These are phyloP conservation scores for Picochlorum sp. DNA, from an alignment of 139 green algal genomes.

Conservation along the genomic window DNA sequence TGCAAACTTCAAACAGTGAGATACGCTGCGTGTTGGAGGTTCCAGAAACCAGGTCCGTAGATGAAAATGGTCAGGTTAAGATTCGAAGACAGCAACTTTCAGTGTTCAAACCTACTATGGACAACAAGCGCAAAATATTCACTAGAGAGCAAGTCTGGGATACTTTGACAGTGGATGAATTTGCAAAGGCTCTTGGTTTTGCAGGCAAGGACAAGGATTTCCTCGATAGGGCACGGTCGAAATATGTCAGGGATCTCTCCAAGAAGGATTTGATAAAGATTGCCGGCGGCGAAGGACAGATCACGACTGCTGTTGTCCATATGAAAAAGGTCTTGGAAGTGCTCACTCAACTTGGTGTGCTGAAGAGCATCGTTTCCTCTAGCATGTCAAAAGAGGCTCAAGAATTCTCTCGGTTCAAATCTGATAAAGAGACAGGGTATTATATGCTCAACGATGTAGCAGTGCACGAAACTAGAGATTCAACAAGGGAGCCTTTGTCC, in stretches of 20 bases:
- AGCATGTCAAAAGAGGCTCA: not conserved
- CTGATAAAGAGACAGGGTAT: too few relatives aligned
- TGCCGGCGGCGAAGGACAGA: too few relatives aligned
- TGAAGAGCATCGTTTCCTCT: not conserved
- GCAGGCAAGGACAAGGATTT: not conserved
- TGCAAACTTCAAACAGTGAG: too few relatives aligned
- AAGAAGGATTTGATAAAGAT: not conserved
- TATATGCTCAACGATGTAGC: too few relatives aligned
- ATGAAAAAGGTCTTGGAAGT: slow-evolving; percentile 18
- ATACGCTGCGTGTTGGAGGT: too few relatives aligned
- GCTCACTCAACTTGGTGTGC: slow-evolving; percentile 10
- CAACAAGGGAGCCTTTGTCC: too few relatives aligned
- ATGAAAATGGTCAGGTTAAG: not conserved
- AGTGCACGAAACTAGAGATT: too few relatives aligned
- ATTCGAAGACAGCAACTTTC: not conserved
- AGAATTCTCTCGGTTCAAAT: not conserved
- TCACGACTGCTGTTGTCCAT: not conserved
- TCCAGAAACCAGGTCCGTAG: too few relatives aligned
- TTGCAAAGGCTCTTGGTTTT: not conserved
- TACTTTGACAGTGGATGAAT: slow-evolving; percentile 3
- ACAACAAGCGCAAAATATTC: not conserved
- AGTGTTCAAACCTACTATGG: not conserved
- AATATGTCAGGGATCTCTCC: not conserved
- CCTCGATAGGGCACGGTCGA: not conserved
- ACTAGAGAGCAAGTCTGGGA: not conserved